Evolutionary conservation across 805 yeast genomes (phyloP), one percentile per base, ranked within the genome.

Genomic region (Ogataea saltuana): DNA sequence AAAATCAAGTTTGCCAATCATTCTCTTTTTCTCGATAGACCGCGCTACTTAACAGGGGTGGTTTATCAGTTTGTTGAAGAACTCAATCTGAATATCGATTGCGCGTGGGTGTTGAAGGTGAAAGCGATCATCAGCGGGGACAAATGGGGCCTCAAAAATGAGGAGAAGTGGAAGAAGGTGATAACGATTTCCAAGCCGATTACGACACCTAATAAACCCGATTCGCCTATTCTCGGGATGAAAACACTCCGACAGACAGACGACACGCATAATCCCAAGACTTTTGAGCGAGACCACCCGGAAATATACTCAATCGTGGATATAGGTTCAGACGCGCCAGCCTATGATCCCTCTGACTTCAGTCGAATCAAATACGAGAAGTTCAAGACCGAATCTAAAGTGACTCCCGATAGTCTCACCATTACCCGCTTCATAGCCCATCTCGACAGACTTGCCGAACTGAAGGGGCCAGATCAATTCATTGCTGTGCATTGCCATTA

Each of bases 81-180:
- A 39, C 62, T 71, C 19, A 58, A 70, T 2, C 64, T 76, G 38
- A 75, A 81, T 51, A 70, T 85, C 26, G 77, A 81, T 16, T 78
- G 84, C 19, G 76, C 85, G 2, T 85, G 90, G 90, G 88, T 83
- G 36, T 68, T 85, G 40, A 71, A 76, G 48, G 70, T 79, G 13
- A 76, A 80, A 53, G 85, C 85, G 2, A 72, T 77, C 40, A 72
- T 79, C 11, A 74, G 79, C 19, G 85, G 84, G 2, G 85, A 78
- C 53, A 85, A 85, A 62, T 85, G 91, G 91, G 86, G 88, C 17
- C 63, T 85, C 49, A 85, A 85, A 61, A 85, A 85, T 56, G 85
- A 83, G 56, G 72, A 69, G 47, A 85, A 85, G 59, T 85, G 93
- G 91, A 70, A 72, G 56, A 66, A 71, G 25, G 69, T 80, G 6